Conservation (phyloP, 768 basidiomycete species). For the Phaeotremella skinneri region DNA sequence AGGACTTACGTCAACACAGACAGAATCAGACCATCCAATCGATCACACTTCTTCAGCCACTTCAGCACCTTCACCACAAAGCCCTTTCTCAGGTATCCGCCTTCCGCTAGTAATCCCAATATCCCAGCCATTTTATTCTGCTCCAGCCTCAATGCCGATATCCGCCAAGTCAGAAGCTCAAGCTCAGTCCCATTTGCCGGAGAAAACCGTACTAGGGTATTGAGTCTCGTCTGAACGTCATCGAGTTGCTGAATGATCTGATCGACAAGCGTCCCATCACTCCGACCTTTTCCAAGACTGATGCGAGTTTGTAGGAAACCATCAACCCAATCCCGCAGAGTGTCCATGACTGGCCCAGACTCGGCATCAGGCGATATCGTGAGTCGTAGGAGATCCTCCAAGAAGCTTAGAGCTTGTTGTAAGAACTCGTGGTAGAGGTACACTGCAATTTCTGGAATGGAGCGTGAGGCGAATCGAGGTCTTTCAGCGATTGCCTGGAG, state of each 20-base stretch:
- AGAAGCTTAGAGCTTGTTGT: slow-evolving; percentile 32
- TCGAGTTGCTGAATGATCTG: slow-evolving; percentile 40
- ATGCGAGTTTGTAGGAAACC: slow-evolving; percentile 20
- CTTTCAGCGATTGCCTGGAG: slow-evolving; percentile 35
- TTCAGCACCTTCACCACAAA: slow-evolving; percentile 39
- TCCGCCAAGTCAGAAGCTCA: slow-evolving; percentile 29
- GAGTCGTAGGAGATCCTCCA: slow-evolving; percentile 31
- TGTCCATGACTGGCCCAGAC: slow-evolving; percentile 25
- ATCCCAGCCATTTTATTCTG: slow-evolving; percentile 39
- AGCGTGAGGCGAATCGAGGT: slow-evolving; percentile 31
- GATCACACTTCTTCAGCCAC: slow-evolving; percentile 40
- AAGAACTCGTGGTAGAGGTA: slow-evolving; percentile 33
- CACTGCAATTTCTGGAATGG: slow-evolving; percentile 34
- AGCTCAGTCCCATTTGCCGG: slow-evolving; percentile 22
- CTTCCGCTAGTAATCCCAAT: slow-evolving; percentile 23
- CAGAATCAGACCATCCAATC: slow-evolving; percentile 29
- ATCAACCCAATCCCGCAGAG: slow-evolving; percentile 30
- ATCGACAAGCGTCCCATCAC: slow-evolving; percentile 38
- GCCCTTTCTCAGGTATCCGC: slow-evolving; percentile 36
- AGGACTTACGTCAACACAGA: slow-evolving; percentile 31
- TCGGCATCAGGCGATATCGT: slow-evolving; percentile 26
- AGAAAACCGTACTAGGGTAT: slow-evolving; percentile 15
- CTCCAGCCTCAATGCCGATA: slow-evolving; percentile 31
- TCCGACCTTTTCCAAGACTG: slow-evolving; percentile 25
- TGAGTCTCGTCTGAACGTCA: slow-evolving; percentile 20